Percentiles rank a stretch among this genome's conserved stretches.
These are phyloP conservation scores for Edaphochlamys debaryana DNA, from an alignment of 139 green algal genomes.

Conservation along the genomic window DNA sequence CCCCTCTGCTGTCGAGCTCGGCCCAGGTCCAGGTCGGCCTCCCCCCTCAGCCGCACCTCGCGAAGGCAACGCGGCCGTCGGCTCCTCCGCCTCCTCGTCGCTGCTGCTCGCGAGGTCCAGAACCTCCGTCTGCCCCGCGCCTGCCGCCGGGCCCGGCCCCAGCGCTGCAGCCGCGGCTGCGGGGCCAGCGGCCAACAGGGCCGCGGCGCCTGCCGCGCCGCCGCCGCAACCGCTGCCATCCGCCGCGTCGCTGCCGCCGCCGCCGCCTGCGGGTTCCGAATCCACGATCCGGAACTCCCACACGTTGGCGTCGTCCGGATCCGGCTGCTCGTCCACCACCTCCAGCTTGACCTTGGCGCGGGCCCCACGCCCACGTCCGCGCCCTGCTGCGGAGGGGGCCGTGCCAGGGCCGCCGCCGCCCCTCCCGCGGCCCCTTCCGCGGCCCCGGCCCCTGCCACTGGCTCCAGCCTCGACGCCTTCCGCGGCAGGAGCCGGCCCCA, in stretches of 20 bases:
- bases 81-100: background rate
- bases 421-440: background rate
- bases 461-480: too few relatives aligned
- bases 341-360: too few relatives aligned
- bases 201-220: too few relatives aligned
- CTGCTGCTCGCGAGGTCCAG: background rate
- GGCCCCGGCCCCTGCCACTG: background rate
- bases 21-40: background rate
- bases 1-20: too few relatives aligned
- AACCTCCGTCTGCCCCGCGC: background rate
- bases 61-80: background rate
- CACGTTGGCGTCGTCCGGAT: constrained; percentile 19
- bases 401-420: too few relatives aligned
- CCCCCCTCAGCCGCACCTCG: background rate
- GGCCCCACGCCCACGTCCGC: too few relatives aligned
- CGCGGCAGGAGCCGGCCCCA: background rate
- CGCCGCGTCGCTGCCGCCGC: too few relatives aligned
- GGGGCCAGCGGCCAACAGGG: too few relatives aligned
- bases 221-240: background rate
- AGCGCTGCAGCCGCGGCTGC: background rate
- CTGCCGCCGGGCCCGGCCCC: too few relatives aligned
- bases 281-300: constrained; percentile 14
- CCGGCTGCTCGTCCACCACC: background rate
- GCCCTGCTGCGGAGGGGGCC: too few relatives aligned
- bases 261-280: too few relatives aligned